These are phyloP conservation scores for Westerdykella sp. DNA, from an alignment of 2,329 filamentous ascomycete species.

Conservation along the genomic window DNA sequence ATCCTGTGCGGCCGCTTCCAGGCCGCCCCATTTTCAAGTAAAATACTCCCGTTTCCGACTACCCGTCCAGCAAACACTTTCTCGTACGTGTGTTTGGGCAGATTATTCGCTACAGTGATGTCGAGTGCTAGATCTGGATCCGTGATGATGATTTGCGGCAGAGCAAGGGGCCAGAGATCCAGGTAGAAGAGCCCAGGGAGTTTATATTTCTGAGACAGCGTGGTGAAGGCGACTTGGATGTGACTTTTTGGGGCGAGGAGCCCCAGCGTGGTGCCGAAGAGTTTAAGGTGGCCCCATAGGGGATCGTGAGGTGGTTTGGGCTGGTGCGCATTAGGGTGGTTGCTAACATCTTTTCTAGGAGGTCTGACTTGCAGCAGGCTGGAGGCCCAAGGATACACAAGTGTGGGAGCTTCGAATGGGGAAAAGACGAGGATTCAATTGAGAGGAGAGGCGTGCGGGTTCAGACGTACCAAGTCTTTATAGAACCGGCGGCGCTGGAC, in stretches of 20 bases:
- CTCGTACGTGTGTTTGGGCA: conserved; percentile 27
- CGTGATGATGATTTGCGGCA: conserved; percentile 27
- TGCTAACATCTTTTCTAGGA: too few species aligned
- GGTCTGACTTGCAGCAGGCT: too few species aligned
- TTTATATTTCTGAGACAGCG: conserved; percentile 33
- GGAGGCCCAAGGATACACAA: too few species aligned
- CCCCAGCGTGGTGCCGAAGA: conserved; percentile 32
- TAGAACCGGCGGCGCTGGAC: conserved; percentile 18
- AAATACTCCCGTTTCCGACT: conserved; percentile 24
- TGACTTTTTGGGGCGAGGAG: conserved; percentile 32
- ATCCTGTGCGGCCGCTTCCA: conserved; percentile 35
- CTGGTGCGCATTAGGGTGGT: conserved; percentile 8
- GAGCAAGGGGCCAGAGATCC: conserved; percentile 41
- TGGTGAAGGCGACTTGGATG: conserved; percentile 30
- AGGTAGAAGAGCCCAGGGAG: conserved; percentile 38
- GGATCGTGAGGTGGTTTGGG: conserved; percentile 40
- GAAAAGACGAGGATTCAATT: neutral
- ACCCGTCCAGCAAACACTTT: conserved; percentile 17
- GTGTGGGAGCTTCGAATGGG: too few species aligned
- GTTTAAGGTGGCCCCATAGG: conserved; percentile 38
- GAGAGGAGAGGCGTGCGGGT: neutral
- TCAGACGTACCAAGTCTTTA: conserved; percentile 15
- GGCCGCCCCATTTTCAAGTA: conserved; percentile 22
- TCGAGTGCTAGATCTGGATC: conserved; percentile 37
- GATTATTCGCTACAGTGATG: conserved; percentile 29